These are phyloP conservation scores for Stagonosporopsis rhizophila DNA, from an alignment of 2,329 filamentous ascomycete species.

Conservation along the genomic window DNA sequence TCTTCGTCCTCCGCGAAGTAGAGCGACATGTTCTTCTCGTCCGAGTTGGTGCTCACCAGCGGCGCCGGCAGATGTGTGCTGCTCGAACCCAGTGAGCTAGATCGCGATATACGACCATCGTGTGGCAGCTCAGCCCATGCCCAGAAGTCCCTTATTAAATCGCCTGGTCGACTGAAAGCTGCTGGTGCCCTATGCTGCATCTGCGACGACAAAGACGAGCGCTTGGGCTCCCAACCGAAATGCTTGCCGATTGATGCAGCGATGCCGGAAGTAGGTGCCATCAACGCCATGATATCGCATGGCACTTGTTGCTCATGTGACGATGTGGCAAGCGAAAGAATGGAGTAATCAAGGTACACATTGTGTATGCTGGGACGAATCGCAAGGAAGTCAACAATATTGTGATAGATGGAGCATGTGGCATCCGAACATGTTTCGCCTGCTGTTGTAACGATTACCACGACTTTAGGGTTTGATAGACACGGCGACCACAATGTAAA, in stretches of 20 bases:
- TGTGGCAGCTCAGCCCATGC: conserved; percentile 38
- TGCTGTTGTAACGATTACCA: conserved; percentile 34
- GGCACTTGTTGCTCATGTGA: conserved; percentile 27
- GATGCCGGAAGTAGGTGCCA: conserved; percentile 28
- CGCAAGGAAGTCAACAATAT: conserved; percentile 24
- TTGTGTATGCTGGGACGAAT: conserved; percentile 30
- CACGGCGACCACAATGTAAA: conserved; percentile 42
- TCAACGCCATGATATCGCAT: conserved; percentile 35
- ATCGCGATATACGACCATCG: conserved; percentile 6
- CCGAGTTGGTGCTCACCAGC: conserved; percentile 27
- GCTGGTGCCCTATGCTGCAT: conserved; percentile 24
- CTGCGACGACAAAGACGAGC: conserved; percentile 31
- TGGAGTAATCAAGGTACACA: conserved; percentile 34
- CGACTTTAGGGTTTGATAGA: conserved; percentile 22
- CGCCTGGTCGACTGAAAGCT: conserved; percentile 34
- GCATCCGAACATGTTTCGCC: conserved; percentile 26
- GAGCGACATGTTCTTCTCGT: conserved; percentile 37
- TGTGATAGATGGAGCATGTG: conserved; percentile 30
- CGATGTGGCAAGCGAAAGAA: conserved; percentile 30
- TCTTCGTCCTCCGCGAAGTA: conserved; percentile 27
- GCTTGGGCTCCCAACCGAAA: conserved; percentile 41
- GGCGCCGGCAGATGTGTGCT: conserved; percentile 4
- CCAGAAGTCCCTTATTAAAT: conserved; percentile 40
- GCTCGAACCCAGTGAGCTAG: conserved; percentile 8
- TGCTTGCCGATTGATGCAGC: conserved; percentile 38